Percentiles rank a stretch among this genome's conserved stretches.
Evolutionary conservation across 805 yeast species (phyloP).

Genomic region (Yarrowia deformans): DNA sequence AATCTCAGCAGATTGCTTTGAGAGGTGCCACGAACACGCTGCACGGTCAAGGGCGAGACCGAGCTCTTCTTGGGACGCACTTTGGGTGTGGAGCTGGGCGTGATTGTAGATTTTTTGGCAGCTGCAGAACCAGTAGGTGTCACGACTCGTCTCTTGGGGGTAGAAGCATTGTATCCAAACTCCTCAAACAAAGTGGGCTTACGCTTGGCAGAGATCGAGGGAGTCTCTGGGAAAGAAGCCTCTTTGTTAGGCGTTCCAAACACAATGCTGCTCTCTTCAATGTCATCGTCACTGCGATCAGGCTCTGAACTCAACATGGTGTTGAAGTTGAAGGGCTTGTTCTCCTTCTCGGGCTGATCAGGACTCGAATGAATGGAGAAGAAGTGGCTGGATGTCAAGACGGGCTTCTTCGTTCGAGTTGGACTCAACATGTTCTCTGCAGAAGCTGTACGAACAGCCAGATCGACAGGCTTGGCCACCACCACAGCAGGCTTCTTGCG

Average conservation of each 20-base stretch:
- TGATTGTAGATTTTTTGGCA: not conserved
- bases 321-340: constrained; percentile 15
- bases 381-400: constrained; percentile 2
- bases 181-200: constrained; percentile 19
- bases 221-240: not conserved
- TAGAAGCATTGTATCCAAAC: constrained; percentile 26
- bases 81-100: constrained; percentile 13
- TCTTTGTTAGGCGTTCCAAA: constrained; percentile 16
- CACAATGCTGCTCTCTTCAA: constrained; percentile 26
- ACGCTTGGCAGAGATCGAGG: not conserved
- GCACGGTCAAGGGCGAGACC: constrained; percentile 2
- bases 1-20: constrained; percentile 27
- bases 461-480: not conserved
- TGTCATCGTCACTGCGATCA: constrained; percentile 28
- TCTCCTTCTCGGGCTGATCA: constrained; percentile 22
- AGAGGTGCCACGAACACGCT: constrained; percentile 17
- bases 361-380: constrained; percentile 25
- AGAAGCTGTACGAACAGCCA: constrained; percentile 11
- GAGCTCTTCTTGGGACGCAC: constrained; percentile 8
- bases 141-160: constrained; percentile 19
- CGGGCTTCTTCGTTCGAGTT: not conserved
- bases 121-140: not conserved
- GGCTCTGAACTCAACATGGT: constrained; percentile 32
- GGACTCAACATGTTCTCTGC: constrained; percentile 18
- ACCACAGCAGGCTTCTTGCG: not conserved